phyloP scores from a whole-genome alignment of 139 green algal genomes.

The Chlorella sorokiniana region DNA sequence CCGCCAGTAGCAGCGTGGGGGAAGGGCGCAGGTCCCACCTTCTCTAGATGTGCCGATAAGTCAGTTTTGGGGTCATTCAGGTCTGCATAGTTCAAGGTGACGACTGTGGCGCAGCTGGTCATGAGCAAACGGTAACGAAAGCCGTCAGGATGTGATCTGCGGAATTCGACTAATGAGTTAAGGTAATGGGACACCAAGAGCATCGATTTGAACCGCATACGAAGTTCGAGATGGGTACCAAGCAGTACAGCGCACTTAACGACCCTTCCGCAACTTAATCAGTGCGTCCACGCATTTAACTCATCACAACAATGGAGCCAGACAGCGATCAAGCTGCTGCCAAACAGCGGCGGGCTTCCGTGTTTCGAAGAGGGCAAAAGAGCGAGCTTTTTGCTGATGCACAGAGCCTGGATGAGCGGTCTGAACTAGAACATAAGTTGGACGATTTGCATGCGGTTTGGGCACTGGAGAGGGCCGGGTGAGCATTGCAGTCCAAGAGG shows the following conservation, averaged over 20 bases:
- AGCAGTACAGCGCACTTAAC: no score
- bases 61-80: constrained; percentile 2
- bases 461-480: constrained; percentile 30
- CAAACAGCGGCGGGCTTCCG: not conserved
- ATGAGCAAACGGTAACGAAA: no score
- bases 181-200: no score
- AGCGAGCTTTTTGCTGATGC: constrained; percentile 38
- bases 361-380: constrained; percentile 38
- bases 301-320: no score
- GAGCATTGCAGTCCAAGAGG: not conserved
- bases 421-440: constrained; percentile 33
- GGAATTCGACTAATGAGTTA: no score
- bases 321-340: no score
- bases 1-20: no score
- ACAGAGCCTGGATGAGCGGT: not conserved
- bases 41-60: not conserved
- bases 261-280: no score
- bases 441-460: constrained; percentile 33
- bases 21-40: not conserved
- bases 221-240: no score
- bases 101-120: not conserved
- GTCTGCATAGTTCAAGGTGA: not conserved
- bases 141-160: no score
- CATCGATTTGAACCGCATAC: no score
- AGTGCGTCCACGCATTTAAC: no score